A percentile compares a stretch with the other conserved stretches of the same genome.
phyloP scores from a whole-genome alignment of 176 grass and related monocot species.

The Paspalum vaginatum region DNA sequence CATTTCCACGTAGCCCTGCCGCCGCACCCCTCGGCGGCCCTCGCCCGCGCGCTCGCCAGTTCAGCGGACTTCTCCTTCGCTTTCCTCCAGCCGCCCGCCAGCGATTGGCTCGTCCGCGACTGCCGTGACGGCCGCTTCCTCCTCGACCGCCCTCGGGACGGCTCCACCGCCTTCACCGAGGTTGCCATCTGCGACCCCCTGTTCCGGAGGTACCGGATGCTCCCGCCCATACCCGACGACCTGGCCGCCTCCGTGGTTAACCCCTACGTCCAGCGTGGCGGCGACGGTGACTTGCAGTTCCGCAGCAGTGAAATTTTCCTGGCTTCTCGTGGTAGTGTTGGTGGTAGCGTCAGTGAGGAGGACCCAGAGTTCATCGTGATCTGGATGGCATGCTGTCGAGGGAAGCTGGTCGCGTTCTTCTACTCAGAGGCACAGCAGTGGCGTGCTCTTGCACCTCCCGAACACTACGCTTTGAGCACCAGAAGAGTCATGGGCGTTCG shows the following conservation, averaged over 20 bases:
- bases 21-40: background rate
- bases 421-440: slow-evolving; percentile 23
- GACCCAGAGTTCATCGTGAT: slow-evolving; percentile 28
- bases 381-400: slow-evolving; percentile 56
- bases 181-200: slow-evolving; percentile 44
- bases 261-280: slow-evolving; percentile 45
- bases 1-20: slow-evolving; percentile 29
- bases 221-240: slow-evolving; percentile 48
- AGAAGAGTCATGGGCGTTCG: slow-evolving; percentile 53
- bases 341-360: background rate
- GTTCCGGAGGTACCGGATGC: slow-evolving; percentile 38
- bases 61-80: slow-evolving; percentile 42
- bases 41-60: background rate
- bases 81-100: slow-evolving; percentile 30
- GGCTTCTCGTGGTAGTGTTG: background rate
- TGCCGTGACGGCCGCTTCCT: slow-evolving; percentile 36
- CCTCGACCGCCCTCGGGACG: slow-evolving; percentile 30
- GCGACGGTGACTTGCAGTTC: slow-evolving; percentile 32
- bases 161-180: slow-evolving; percentile 38
- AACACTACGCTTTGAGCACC: slow-evolving; percentile 49
- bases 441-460: slow-evolving; percentile 23
- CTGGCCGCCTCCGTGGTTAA: slow-evolving; percentile 38
- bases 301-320: slow-evolving; percentile 56
- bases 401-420: slow-evolving; percentile 48
- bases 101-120: slow-evolving; percentile 49